phyloP scores from a whole-genome alignment of 441 rosid species.

The Gossypium lobatum region DNA sequence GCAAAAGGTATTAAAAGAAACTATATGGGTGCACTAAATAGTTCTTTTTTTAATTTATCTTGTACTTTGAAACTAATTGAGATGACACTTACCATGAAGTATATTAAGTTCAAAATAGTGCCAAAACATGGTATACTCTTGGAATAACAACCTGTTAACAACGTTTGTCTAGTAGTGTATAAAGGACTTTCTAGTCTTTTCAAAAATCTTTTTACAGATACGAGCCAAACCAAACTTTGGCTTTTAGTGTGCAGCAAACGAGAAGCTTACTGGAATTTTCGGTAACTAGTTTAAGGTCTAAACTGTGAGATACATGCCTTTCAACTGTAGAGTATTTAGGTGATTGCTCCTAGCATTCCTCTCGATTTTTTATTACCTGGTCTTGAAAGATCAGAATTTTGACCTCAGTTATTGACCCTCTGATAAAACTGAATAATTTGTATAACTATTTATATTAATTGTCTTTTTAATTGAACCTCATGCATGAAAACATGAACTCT shows the following conservation, averaged over 20 bases:
- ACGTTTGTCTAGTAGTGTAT: neutral
- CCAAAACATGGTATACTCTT: neutral
- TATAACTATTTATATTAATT: neutral
- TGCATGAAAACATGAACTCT: neutral
- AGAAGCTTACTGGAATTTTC: neutral
- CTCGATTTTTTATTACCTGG: neutral
- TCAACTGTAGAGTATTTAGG: neutral
- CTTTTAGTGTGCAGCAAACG: neutral
- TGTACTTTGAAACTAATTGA: neutral
- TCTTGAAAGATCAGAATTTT: neutral
- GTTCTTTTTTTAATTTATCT: neutral
- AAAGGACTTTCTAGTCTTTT: neutral
- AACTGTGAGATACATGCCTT: neutral
- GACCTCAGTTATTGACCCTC: neutral
- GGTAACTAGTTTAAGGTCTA: neutral
- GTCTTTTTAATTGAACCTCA: neutral
- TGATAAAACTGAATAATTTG: neutral
- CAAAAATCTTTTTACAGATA: neutral
- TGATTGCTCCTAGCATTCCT: neutral
- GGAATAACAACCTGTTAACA: neutral
- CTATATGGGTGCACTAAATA: neutral
- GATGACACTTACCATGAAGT: slow-evolving; percentile 3
- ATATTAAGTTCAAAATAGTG: neutral
- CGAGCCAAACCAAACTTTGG: neutral
- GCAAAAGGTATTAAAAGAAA: neutral